Evolutionary conservation across 208 protist genomes (phyloP).

Genomic region (Leptomonas pyrrhocoris): DNA sequence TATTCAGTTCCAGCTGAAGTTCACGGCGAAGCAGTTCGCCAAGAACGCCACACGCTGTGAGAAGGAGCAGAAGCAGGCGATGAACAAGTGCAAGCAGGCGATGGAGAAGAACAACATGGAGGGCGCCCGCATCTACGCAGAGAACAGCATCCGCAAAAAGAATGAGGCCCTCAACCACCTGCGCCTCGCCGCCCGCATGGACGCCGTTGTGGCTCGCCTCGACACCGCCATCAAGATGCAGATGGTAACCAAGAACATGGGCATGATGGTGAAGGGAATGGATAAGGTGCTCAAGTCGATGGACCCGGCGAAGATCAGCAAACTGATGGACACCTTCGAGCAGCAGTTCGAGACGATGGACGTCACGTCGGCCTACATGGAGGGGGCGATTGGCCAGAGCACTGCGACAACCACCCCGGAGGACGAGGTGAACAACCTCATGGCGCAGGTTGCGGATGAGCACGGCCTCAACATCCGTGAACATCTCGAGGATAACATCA

Average conservation of each 20-base stretch:
- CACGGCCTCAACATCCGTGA: conserved; percentile 91
- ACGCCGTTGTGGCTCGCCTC: conserved; percentile 95
- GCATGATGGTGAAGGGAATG: conserved; percentile 94
- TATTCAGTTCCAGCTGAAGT: conserved; percentile 96
- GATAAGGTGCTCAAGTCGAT: conserved; percentile 94
- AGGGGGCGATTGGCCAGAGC: conserved; percentile 92
- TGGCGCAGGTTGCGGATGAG: conserved; percentile 95
- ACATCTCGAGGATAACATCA: conserved; percentile 61
- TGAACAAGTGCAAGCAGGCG: conserved; percentile 93
- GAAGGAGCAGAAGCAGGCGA: conserved; percentile 93
- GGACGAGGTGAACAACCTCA: conserved; percentile 91
- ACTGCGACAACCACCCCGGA: conserved; percentile 92
- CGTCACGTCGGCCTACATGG: conserved; percentile 93
- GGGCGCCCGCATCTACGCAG: conserved; percentile 97
- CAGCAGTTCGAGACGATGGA: conserved; percentile 98
- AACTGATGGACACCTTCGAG: conserved; percentile 98
- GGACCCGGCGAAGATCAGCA: conserved; percentile 90
- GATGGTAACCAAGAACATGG: conserved; percentile 95
- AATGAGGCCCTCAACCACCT: conserved; percentile 97
- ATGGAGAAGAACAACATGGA: conserved; percentile 98
- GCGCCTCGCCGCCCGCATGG: conserved; percentile 94
- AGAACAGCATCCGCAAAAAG: conserved; percentile 98
- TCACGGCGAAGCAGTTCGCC: conserved; percentile 94
- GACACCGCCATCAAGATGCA: conserved; percentile 96
- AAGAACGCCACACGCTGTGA: conserved; percentile 89